Evolutionary conservation across 73 alveolate species (phyloP), one percentile per base, ranked within the genome.

Genomic region (Breviolum minutum): DNA sequence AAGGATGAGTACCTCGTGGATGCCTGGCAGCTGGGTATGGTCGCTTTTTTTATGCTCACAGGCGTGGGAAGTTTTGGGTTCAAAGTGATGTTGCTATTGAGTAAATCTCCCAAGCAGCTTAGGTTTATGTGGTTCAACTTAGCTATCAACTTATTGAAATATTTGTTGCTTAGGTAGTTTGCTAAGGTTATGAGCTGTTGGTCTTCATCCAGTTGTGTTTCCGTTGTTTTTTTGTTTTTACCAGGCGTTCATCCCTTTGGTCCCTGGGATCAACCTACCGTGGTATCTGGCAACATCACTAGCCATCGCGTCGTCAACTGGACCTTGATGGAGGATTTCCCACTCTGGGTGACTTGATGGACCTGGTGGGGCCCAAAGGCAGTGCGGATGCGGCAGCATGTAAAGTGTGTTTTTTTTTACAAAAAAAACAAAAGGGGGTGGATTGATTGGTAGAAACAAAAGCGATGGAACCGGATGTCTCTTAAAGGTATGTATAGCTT

Each of bases 21-120:
- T 64, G 48, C 91, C 90, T 92, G 98, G 98, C 98, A 92, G 90
- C 81, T 92, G 48, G 98, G 98, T 7, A 82, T 92, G 40, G 48
- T 76, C 54, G 73, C 74, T 81, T 92, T 92, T 48, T 92, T 13
- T 68, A 26, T 92, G 54, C 98, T 92, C 82, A 92, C 98, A 68
- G 91, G 90, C 0, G 48, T 19, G 70, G 29, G 81, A 20, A 30
- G 12, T 71, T 40, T 3, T 40, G 0, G 54, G 54, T 0, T 40
- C 3, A 0, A 40, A 40, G 3, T 40, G 54, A 40, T 40, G 54
- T 40, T 40, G 54, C 54, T 40, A 40, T 40, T 40, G 54, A 40
- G 0, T 40, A 40, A 3, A 40, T 40, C 54, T 40, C 54, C 54
- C 54, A 40, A 40, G 54, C 54, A 40, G 3, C 54, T 2, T 2